Evolutionary conservation across 306 rosid species (phyloP).

Genomic region (Fragaria iinumae): DNA sequence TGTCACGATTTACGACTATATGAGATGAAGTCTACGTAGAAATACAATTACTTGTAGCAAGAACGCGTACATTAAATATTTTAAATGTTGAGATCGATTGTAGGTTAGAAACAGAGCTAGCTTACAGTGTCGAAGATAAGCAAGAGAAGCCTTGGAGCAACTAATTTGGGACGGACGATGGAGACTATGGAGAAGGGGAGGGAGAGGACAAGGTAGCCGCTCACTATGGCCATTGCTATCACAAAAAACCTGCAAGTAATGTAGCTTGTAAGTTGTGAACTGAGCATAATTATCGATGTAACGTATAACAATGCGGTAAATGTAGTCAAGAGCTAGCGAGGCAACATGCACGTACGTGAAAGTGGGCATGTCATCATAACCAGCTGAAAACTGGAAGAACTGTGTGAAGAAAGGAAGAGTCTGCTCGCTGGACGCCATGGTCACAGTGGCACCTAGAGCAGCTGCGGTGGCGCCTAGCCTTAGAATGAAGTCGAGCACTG

Average conservation of each 20-base stretch:
- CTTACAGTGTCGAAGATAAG: conserved; percentile 55
- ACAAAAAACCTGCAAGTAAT: conserved; percentile 57
- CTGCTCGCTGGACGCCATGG: conserved; percentile 49
- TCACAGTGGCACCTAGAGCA: conserved; percentile 46
- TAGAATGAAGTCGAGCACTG: conserved; percentile 54
- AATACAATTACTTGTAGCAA: neutral
- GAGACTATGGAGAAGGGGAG: conserved; percentile 60
- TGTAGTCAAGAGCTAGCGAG: neutral
- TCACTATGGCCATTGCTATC: conserved; percentile 57
- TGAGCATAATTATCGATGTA: neutral
- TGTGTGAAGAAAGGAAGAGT: conserved; percentile 73
- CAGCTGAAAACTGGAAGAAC: conserved; percentile 67
- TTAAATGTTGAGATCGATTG: neutral
- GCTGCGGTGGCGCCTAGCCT: conserved; percentile 54
- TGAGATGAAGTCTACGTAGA: neutral
- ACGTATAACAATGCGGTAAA: neutral
- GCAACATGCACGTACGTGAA: conserved; percentile 39
- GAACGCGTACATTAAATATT: neutral
- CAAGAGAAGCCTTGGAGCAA: conserved; percentile 54
- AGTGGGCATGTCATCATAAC: conserved; percentile 53
- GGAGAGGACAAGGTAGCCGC: conserved; percentile 63
- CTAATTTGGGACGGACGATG: conserved; percentile 54
- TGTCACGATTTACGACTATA: neutral
- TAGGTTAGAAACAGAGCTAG: neutral
- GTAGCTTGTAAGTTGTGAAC: neutral